phyloP scores from a whole-genome alignment of 1,284 basidiomycete species.

The Trametes versicolor region DNA sequence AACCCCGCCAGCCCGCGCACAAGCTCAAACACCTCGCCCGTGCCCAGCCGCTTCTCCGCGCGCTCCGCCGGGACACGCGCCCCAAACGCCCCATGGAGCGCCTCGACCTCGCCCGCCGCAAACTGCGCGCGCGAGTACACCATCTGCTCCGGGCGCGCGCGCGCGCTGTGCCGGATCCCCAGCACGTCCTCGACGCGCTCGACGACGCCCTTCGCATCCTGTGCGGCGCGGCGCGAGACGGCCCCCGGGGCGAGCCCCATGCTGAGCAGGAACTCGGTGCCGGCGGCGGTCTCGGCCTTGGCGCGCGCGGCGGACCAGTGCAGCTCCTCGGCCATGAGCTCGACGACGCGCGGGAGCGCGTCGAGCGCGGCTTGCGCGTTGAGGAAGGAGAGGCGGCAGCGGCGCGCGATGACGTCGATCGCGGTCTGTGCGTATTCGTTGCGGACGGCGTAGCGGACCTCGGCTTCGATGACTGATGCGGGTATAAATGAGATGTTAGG shows the following conservation, averaged over 20 bases:
- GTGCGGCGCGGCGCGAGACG: constrained; percentile 39
- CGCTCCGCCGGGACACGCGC: constrained; percentile 25
- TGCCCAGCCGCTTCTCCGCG: constrained; percentile 43
- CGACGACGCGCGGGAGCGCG: constrained; percentile 87
- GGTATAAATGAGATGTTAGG: too few species aligned
- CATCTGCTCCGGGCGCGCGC: constrained; percentile 43
- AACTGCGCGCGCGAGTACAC: constrained; percentile 69
- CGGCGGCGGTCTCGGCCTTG: constrained; percentile 66
- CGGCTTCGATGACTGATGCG: constrained; percentile 84
- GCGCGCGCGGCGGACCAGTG: constrained; percentile 75
- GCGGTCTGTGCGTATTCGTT: constrained; percentile 94
- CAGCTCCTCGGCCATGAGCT: constrained; percentile 91
- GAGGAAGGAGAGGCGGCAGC: constrained; percentile 92
- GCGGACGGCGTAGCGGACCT: constrained; percentile 90
- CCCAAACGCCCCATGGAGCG: constrained; percentile 68
- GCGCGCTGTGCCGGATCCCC: constrained; percentile 43
- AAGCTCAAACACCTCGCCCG: constrained; percentile 52
- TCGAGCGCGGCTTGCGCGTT: constrained; percentile 90
- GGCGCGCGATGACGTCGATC: constrained; percentile 92
- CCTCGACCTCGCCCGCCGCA: constrained; percentile 73
- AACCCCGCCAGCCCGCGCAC: constrained; percentile 62
- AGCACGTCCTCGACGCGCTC: constrained; percentile 49
- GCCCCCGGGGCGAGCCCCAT: constrained; percentile 76
- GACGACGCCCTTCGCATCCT: constrained; percentile 45
- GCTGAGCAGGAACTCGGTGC: constrained; percentile 72